phyloP scores from a whole-genome alignment of 768 basidiomycete species.

The Psilocybe tampanensis region DNA sequence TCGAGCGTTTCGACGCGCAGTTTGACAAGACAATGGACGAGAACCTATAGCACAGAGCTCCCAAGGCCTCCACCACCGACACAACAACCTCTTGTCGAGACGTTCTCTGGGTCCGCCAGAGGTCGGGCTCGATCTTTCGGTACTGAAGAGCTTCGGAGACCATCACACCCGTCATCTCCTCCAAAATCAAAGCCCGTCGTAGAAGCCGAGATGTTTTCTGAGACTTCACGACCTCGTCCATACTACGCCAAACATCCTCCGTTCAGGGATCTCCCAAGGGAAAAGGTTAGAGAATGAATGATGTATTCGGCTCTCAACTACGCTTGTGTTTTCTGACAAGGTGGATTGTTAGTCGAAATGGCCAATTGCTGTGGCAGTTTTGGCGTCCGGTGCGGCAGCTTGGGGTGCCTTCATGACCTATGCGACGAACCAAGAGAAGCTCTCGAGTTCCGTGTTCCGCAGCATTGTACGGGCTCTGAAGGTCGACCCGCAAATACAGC shows the following conservation, averaged over 20 bases:
- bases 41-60: not conserved
- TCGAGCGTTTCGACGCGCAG: not conserved
- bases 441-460: slow-evolving; percentile 74
- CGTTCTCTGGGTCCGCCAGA: not conserved
- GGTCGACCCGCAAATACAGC: slow-evolving; percentile 49
- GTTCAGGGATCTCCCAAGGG: slow-evolving; percentile 37
- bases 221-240: slow-evolving; percentile 39
- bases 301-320: not conserved
- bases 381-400: slow-evolving; percentile 53
- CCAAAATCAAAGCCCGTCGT: slow-evolving; percentile 16
- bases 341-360: slow-evolving; percentile 45
- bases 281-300: slow-evolving; percentile 27
- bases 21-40: not conserved
- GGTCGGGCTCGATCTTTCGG: slow-evolving; percentile 16
- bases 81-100: not conserved
- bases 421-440: slow-evolving; percentile 76
- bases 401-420: slow-evolving; percentile 74
- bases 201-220: slow-evolving; percentile 27
- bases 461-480: slow-evolving; percentile 65
- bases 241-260: slow-evolving; percentile 37
- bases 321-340: not conserved
- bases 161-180: slow-evolving; percentile 18
- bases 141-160: slow-evolving; percentile 22
- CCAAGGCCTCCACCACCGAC: not conserved
- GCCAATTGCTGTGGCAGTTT: slow-evolving; percentile 56